Evolutionary conservation across 129 eudicot genomes (phyloP).

Genomic region (Chrysanthemum lavandulifolium): DNA sequence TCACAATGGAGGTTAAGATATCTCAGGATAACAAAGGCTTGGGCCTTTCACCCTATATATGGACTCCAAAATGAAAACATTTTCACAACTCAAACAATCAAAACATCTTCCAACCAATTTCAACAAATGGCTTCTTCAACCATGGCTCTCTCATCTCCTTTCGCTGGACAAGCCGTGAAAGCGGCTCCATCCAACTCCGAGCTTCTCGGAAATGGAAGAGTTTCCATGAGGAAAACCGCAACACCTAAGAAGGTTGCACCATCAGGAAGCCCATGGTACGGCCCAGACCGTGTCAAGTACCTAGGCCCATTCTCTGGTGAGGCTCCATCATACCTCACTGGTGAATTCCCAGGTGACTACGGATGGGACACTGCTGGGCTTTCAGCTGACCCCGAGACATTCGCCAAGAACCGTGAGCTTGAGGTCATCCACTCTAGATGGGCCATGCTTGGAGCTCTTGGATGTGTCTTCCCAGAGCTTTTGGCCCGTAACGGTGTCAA

Average conservation of each 20-base stretch:
- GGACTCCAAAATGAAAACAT: conserved; percentile 12
- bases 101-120: conserved; percentile 13
- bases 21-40: conserved; percentile 29
- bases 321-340: conserved; percentile 72
- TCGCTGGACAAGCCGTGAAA: conserved; percentile 54
- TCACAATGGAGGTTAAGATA: conserved; percentile 31
- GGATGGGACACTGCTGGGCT: conserved; percentile 81
- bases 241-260: conserved; percentile 36
- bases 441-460: conserved; percentile 66
- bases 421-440: conserved; percentile 46
- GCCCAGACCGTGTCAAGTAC: conserved; percentile 76
- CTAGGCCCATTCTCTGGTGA: conserved; percentile 80
- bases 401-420: conserved; percentile 76
- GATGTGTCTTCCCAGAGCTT: conserved; percentile 75
- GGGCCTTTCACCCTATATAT: conserved; percentile 27
- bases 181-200: conserved; percentile 40
- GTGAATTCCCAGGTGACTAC: conserved; percentile 74
- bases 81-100: conserved; percentile 17
- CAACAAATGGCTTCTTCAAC: conserved; percentile 54
- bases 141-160: conserved; percentile 68
- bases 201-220: conserved; percentile 40
- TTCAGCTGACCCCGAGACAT: conserved; percentile 74
- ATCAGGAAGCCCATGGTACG: conserved; percentile 66
- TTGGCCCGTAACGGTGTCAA: conserved; percentile 74
- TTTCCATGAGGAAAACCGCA: conserved; percentile 58